These are phyloP conservation scores for Gracilaria vermiculophylla DNA, from an alignment of 23 red algal species.

Conservation along the genomic window DNA sequence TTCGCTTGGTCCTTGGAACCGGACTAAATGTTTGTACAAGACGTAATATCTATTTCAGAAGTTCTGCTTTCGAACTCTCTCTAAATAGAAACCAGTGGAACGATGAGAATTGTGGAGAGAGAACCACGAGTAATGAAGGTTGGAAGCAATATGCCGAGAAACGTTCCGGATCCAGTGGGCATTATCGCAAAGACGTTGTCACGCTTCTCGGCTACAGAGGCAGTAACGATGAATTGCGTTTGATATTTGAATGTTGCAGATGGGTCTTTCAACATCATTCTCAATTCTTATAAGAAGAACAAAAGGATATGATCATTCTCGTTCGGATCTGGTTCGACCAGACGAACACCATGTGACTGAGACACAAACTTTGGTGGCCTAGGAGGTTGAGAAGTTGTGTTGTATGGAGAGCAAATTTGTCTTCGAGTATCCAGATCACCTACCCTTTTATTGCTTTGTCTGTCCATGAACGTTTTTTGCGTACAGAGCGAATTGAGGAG, in stretches of 20 bases:
- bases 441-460: too few species aligned
- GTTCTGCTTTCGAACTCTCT: not conserved
- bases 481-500: too few species aligned
- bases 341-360: not conserved
- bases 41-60: not conserved
- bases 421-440: too few species aligned
- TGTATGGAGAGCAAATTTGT: too few species aligned
- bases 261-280: not conserved
- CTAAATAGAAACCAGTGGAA: not conserved
- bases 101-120: not conserved
- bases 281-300: not conserved
- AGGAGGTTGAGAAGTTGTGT: not conserved
- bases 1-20: not conserved
- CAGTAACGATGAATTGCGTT: not conserved
- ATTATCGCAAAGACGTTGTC: not conserved
- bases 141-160: not conserved
- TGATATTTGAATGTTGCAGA: not conserved
- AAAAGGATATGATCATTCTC: not conserved
- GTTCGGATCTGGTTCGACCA: not conserved
- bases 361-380: not conserved
- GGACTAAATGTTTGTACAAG: not conserved
- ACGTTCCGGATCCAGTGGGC: slow-evolving; percentile 6
- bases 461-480: too few species aligned
- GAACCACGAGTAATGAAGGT: not conserved
- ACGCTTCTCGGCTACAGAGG: not conserved